A percentile compares a stretch with the other conserved stretches of the same genome.
Conservation (phyloP, 306 rosid genomes). For the Calophaca sinica region DNA sequence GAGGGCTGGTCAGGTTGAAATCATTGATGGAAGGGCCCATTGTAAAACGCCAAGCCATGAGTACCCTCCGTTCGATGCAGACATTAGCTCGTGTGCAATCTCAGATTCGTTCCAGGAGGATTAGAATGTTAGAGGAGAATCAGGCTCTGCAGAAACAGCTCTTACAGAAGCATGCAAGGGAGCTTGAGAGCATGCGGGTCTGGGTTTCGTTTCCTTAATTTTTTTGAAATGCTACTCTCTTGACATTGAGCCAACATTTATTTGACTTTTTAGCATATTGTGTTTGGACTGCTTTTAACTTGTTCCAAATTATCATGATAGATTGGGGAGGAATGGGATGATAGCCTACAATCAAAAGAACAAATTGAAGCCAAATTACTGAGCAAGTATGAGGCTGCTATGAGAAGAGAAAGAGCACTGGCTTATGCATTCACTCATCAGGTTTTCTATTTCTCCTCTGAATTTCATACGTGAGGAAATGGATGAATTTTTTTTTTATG, state of each 20-base stretch:
- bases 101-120: conserved; percentile 88
- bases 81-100: conserved; percentile 93
- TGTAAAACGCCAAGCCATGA: conserved; percentile 90
- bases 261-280: conserved; percentile 33
- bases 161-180: conserved; percentile 90
- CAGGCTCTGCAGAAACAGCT: conserved; percentile 95
- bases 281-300: conserved; percentile 41
- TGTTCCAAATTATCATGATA: conserved; percentile 48
- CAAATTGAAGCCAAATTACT: conserved; percentile 88
- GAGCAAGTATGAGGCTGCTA: conserved; percentile 88
- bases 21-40: conserved; percentile 81
- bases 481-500: conserved; percentile 6
- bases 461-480: conserved; percentile 27
- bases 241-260: neutral
- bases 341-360: conserved; percentile 93
- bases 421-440: conserved; percentile 99
- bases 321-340: conserved; percentile 99
- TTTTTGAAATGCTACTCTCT: conserved; percentile 14
- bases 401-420: conserved; percentile 93
- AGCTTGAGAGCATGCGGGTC: conserved; percentile 88
- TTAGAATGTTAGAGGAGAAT: conserved; percentile 93
- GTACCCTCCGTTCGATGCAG: conserved; percentile 94
- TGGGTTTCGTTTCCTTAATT: conserved; percentile 44
- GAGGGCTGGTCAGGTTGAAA: conserved; percentile 94
- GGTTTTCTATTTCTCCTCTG: conserved; percentile 58